A percentile compares a stretch with the other conserved stretches of the same genome.
Evolutionary conservation across 2,329 filamentous ascomycete genomes (phyloP).

Genomic region (Lecanicillium sp.): DNA sequence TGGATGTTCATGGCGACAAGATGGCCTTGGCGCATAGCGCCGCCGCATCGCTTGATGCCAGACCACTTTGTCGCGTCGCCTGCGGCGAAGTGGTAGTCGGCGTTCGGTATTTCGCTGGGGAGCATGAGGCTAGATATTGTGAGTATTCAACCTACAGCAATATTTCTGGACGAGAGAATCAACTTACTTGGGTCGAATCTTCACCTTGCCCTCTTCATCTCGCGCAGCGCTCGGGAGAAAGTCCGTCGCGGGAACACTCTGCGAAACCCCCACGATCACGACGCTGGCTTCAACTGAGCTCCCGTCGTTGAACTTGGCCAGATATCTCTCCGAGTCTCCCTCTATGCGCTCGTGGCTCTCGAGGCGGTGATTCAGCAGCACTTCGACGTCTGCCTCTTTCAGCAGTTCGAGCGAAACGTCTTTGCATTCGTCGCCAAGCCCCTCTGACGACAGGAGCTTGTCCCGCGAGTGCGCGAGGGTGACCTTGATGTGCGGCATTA

Average conservation of each 20-base stretch:
- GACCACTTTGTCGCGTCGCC: conserved; percentile 70
- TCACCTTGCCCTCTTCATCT: conserved; percentile 60
- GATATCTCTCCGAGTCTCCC: conserved; percentile 35
- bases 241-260: conserved; percentile 53
- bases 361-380: conserved; percentile 57
- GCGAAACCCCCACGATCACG: conserved; percentile 64
- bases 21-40: conserved; percentile 70
- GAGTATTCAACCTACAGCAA: not conserved
- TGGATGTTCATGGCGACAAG: conserved; percentile 61
- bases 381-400: conserved; percentile 56
- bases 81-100: conserved; percentile 56
- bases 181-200: conserved; percentile 49
- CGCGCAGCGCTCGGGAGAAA: conserved; percentile 55
- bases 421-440: conserved; percentile 63
- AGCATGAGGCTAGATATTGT: conserved; percentile 52
- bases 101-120: conserved; percentile 46
- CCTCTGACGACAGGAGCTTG: conserved; percentile 66
- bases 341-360: conserved; percentile 40
- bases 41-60: conserved; percentile 73
- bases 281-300: conserved; percentile 53
- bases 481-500: conserved; percentile 58
- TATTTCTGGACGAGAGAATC: not conserved
- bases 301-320: conserved; percentile 55
- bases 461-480: conserved; percentile 67
- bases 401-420: conserved; percentile 54